Conservation (phyloP, 306 rosid genomes). For the Pyrus pyrifolia region DNA sequence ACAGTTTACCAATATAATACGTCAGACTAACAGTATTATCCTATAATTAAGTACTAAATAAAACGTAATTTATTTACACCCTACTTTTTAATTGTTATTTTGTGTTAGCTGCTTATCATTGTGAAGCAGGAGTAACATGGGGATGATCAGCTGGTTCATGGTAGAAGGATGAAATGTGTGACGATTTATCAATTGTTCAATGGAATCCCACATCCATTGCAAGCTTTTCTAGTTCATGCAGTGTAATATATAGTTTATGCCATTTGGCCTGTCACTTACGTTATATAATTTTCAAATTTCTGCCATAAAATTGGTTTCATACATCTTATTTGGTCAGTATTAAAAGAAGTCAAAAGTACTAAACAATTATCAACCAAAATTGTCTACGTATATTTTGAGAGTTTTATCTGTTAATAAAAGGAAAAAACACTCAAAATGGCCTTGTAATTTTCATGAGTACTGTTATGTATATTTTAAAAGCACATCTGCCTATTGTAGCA, state of each 20-base stretch:
- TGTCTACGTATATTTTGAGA: not conserved
- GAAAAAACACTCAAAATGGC: too few relatives aligned
- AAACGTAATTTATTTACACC: not conserved
- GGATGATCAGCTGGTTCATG: not conserved
- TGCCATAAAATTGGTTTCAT: not conserved
- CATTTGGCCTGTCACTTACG: not conserved
- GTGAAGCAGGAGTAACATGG: not conserved
- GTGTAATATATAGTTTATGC: not conserved
- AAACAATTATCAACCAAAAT: not conserved
- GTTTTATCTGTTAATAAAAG: too few relatives aligned
- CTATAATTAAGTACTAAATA: too few relatives aligned
- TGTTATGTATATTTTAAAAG: too few relatives aligned
- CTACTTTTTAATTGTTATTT: not conserved
- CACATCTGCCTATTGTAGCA: too few relatives aligned
- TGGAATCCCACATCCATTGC: constrained; percentile 12
- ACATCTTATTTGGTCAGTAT: not conserved
- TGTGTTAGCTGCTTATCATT: not conserved
- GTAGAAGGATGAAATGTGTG: not conserved
- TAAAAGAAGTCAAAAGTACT: not conserved
- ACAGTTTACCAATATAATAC: not conserved
- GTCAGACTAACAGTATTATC: too few relatives aligned
- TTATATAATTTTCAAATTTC: not conserved
- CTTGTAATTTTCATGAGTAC: too few relatives aligned
- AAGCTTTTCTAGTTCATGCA: not conserved
- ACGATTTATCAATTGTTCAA: not conserved